These are phyloP conservation scores for Polytrichum commune DNA, from an alignment of 225 moss, liverwort and hornwort genomes.

Conservation along the genomic window DNA sequence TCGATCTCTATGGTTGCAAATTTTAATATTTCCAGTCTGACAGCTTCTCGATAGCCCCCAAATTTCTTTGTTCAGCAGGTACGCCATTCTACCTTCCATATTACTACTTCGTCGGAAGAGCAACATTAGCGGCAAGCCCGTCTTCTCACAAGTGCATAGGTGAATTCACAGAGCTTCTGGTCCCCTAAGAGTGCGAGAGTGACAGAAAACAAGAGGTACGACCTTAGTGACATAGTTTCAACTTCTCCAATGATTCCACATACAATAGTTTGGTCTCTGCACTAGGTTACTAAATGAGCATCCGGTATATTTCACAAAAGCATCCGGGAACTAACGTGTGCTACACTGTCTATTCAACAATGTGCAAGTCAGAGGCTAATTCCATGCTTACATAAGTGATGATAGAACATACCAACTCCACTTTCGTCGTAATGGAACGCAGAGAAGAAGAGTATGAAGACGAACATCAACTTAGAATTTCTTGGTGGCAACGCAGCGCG, in stretches of 20 bases:
- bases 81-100: background rate
- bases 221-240: conserved; percentile 20
- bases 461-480: background rate
- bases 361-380: too few species aligned
- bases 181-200: conserved; percentile 34
- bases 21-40: too few species aligned
- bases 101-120: conserved; percentile 17
- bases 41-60: too few species aligned
- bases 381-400: too few species aligned
- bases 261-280: background rate
- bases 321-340: too few species aligned
- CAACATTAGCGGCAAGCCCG: conserved; percentile 20
- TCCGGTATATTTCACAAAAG: background rate
- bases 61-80: background rate
- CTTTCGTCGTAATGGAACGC: too few species aligned
- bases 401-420: too few species aligned
- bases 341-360: too few species aligned
- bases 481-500: background rate
- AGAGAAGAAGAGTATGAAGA: too few species aligned
- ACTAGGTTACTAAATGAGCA: background rate
- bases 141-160: conserved; percentile 14
- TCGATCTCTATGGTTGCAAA: too few species aligned
- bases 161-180: conserved; percentile 38
- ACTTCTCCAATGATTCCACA: conserved; percentile 6
- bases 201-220: conserved; percentile 33